Evolutionary conservation across 192 early-diverging fungal species (phyloP), one percentile per base, ranked within the genome.

Genomic region (Entomortierella beljakovae): DNA sequence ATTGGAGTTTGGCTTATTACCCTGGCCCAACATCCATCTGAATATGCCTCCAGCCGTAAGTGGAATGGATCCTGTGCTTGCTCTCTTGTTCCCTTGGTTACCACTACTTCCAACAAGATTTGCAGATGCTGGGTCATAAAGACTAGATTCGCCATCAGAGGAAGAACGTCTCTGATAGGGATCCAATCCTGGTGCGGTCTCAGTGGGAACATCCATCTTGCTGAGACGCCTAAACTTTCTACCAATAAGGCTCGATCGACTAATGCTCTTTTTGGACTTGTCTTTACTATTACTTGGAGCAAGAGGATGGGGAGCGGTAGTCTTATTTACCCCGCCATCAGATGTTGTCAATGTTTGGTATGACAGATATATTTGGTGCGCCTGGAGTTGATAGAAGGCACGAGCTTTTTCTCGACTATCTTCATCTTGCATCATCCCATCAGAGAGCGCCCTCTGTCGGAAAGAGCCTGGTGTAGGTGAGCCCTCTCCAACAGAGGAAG

Each of bases 311-410:
- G n/a, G n/a, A n/a, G n/a, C n/a, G n/a, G n/a, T 62, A 22, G 48
- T 51, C 59, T 75, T 66, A 23, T 51, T 23, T 49, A 29, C 20
- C 20, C 43, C 60, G 15, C 40, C 34, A 35, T 55, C 55, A 9
- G 73, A 63, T 11, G 31, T 20, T 6, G 56, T 43, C 61, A 79
- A n/a, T 3, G 32, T 65, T 29, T 79, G 75, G 16, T 79, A 61
- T 7, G 75, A 55, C 6, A 70, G 8, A 42, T 69, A 79, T 22
- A 79, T 65, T 34, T 79, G 75, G 0, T 79, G 67, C 1, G 67
- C 75, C 26, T 79, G 67, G 15, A 70, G 75, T 43, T 79, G 67
- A 32, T 79, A 79, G 16, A 79, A 79, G 0, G 75, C 68, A 10
- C 62, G 67, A 0, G 53, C 53, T 46, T 42, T 74, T 51, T 64